Base-by-base conservation (phyloP, 495 filamentous ascomycete species). In the Letharia lupina region DNA sequence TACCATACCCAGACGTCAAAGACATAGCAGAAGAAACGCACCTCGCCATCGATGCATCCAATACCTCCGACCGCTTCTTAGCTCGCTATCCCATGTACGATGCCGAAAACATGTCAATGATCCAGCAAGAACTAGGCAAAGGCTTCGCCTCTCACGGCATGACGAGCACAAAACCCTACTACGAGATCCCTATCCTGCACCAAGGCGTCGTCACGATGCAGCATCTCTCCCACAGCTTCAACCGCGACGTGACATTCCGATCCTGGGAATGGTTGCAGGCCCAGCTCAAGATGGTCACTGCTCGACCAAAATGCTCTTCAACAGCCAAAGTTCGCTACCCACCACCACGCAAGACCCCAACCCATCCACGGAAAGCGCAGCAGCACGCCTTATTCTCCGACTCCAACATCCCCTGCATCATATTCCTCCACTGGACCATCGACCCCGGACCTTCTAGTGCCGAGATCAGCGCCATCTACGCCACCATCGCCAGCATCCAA, bases 51-150 rank as follows among this genome's bases (percentile, higher is more conserved):
- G 48, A 50, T 50, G 48, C 48, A 28, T 50, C n/a, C n/a, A 50
- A 50, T n/a, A 50, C 48, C 20, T 48, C 48, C 7, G 48, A 50
- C 48, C 48, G 48, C 48, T 50, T 50, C 48, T 3, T 50, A n/a
- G 48, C 48, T 10, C 48, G n/a, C n/a, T 50, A 50, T 23, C 48
- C n/a, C 8, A 50, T 50, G 48, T 50, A 50, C n/a, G 28, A 12
- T 13, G 23, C n/a, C 7, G 11, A 50, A 28, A 23, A 50, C n/a
- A 23, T 28, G 48, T 50, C 48, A 50, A 28, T 12, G 48, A 28
- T 50, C 48, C n/a, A 50, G 48, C 20, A 50, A 28, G 48, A 50
- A 50, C 48, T 50, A 28, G 48, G 48, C n/a, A 50, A 50, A 50
- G 48, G n/a, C 9, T 50, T 23, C 48, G n/a, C n/a, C 48, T 50